phyloP scores from a whole-genome alignment of 352 stramenopile species.

The Thraustotheca clavata region DNA sequence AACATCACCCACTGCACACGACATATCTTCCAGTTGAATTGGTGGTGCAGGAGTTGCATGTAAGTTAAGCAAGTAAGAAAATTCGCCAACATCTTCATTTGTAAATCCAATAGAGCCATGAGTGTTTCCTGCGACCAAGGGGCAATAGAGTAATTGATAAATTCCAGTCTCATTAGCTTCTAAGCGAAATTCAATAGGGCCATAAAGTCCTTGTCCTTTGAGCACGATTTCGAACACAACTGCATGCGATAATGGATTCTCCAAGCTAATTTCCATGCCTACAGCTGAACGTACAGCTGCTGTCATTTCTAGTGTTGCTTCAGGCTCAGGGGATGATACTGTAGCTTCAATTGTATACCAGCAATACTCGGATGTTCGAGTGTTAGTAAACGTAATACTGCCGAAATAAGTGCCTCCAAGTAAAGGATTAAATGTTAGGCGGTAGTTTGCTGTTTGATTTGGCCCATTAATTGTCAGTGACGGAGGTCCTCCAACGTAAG shows the following conservation, averaged over 20 bases:
- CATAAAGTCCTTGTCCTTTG: slow-evolving; percentile 78
- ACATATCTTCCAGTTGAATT: slow-evolving; percentile 62
- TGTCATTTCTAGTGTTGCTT: slow-evolving; percentile 78
- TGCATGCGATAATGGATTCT: slow-evolving; percentile 78
- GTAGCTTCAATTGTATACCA: slow-evolving; percentile 93
- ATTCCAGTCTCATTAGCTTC: slow-evolving; percentile 52
- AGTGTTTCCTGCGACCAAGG: slow-evolving; percentile 51
- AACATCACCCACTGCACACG: slow-evolving; percentile 74
- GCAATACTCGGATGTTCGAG: slow-evolving; percentile 60
- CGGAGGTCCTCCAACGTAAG: slow-evolving; percentile 65
- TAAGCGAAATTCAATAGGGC: slow-evolving; percentile 62
- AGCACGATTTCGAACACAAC: slow-evolving; percentile 84
- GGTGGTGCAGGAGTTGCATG: slow-evolving; percentile 41
- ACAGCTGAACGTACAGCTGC: slow-evolving; percentile 74
- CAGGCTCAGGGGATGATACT: slow-evolving; percentile 56
- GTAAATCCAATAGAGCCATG: slow-evolving; percentile 84
- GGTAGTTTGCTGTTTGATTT: slow-evolving; percentile 44
- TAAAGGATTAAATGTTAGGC: slow-evolving; percentile 78
- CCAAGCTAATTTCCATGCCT: slow-evolving; percentile 84
- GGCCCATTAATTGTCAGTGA: slow-evolving; percentile 36
- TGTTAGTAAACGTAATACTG: slow-evolving; percentile 88
- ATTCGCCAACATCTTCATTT: slow-evolving; percentile 86
- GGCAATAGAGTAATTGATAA: slow-evolving; percentile 91
- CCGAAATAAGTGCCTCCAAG: slow-evolving; percentile 89
- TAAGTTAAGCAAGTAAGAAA: slow-evolving; percentile 89